Conservation (phyloP, 805 yeast genomes). For the Nakazawaea ernobii region DNA sequence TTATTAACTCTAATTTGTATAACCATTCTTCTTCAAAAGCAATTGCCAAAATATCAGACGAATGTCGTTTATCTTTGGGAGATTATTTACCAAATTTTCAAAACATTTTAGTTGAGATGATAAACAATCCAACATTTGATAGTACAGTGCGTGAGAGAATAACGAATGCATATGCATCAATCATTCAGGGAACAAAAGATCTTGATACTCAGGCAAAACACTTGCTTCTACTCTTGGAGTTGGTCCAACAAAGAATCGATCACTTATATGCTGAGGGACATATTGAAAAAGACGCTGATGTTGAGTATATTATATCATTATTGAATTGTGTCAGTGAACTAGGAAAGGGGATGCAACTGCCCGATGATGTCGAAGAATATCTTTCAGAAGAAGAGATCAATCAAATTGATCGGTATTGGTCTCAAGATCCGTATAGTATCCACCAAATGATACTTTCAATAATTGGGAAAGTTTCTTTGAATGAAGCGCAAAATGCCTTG, state of each 20-base stretch:
- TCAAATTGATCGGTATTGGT: conserved; percentile 38
- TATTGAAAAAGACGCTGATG: conserved; percentile 9
- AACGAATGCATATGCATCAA: conserved; percentile 56
- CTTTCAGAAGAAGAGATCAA: conserved; percentile 27
- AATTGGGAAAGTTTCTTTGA: conserved; percentile 36
- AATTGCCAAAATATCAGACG: conserved; percentile 52
- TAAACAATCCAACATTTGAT: conserved; percentile 33
- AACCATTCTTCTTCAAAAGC: conserved; percentile 46
- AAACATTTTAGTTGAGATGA: conserved; percentile 39
- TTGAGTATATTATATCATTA: conserved; percentile 48
- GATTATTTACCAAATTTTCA: conserved; percentile 44
- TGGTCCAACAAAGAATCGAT: conserved; percentile 17
- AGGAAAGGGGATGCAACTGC: conserved; percentile 62
- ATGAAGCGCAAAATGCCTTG: conserved; percentile 21
- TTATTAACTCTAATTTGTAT: conserved; percentile 20
- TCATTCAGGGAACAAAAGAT: conserved; percentile 47
- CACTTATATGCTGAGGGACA: conserved; percentile 10
- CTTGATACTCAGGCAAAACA: conserved; percentile 37
- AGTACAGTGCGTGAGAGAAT: conserved; percentile 51
- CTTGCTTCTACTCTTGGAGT: conserved; percentile 17
- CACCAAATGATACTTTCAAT: conserved; percentile 35
- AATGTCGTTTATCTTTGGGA: conserved; percentile 37
- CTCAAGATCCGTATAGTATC: conserved; percentile 37
- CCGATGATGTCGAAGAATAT: conserved; percentile 45
- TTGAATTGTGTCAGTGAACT: conserved; percentile 61